These are phyloP conservation scores for Aspergillus udagawae DNA, from an alignment of 2,329 filamentous ascomycete genomes.

Conservation along the genomic window DNA sequence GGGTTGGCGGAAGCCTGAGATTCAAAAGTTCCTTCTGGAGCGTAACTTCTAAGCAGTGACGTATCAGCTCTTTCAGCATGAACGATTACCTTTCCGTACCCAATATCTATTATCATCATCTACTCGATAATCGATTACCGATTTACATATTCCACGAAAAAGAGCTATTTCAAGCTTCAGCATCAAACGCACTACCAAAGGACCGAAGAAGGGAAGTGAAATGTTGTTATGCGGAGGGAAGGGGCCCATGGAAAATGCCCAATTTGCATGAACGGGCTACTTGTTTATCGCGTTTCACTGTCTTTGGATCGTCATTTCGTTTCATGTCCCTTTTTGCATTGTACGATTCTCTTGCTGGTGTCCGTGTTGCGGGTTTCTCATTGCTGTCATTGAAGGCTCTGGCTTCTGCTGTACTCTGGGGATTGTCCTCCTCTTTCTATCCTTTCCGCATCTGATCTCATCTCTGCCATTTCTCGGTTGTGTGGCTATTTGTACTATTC, in stretches of 20 bases:
- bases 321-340: background rate
- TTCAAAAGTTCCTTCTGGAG: conserved; percentile 46
- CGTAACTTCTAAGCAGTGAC: conserved; percentile 38
- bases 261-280: background rate
- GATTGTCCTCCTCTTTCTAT: background rate
- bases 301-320: conserved; percentile 1
- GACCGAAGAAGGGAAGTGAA: background rate
- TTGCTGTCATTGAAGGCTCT: background rate
- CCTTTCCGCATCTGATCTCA: background rate
- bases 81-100: conserved; percentile 5
- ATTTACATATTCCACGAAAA: background rate
- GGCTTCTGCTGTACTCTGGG: background rate
- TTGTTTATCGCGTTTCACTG: background rate
- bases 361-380: background rate
- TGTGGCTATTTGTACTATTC: background rate
- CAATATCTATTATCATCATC: conserved; percentile 5
- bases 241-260: background rate
- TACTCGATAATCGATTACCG: conserved; percentile 1
- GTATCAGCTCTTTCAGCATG: conserved; percentile 3
- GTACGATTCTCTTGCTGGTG: background rate
- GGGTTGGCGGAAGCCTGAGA: conserved; percentile 50
- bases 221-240: background rate
- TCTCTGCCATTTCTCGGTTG: background rate
- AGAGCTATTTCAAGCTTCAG: background rate
- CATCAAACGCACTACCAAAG: background rate